Evolutionary conservation across 1,284 basidiomycete genomes (phyloP).

Genomic region (Inonotus hispidus): DNA sequence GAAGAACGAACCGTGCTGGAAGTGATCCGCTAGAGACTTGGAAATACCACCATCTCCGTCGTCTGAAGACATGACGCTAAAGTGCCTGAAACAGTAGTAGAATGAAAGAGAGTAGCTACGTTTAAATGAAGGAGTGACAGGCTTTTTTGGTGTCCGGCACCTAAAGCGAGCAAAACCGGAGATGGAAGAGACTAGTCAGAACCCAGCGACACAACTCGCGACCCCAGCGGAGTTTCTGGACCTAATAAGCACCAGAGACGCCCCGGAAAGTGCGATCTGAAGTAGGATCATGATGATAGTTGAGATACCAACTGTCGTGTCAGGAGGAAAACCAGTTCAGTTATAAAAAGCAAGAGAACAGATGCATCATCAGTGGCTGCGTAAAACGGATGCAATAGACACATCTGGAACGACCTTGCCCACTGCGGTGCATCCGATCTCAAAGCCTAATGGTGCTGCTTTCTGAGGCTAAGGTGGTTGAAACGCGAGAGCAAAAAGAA

Average conservation of each 20-base stretch:
- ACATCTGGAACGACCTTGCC: no score
- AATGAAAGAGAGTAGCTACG: background rate
- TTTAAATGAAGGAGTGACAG: background rate
- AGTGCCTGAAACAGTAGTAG: background rate
- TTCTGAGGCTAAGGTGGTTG: no score
- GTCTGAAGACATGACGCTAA: background rate
- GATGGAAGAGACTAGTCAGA: background rate
- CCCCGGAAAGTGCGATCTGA: background rate
- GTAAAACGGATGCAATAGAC: background rate
- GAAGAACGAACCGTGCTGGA: constrained; percentile 6
- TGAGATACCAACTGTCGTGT: constrained; percentile 7
- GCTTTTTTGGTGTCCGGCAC: background rate
- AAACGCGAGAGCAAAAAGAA: no score
- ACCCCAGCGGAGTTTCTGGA: background rate
- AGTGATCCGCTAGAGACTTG: background rate
- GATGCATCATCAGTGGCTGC: constrained; percentile 5
- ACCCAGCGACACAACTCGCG: background rate
- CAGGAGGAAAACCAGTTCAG: background rate
- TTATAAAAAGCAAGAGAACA: background rate
- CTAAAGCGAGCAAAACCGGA: background rate
- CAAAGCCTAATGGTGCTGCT: no score
- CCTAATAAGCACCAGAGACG: background rate
- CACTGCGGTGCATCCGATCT: no score
- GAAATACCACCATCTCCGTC: background rate
- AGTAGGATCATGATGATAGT: constrained; percentile 1